Base-by-base conservation (phyloP, 345 rosid species). In the Ceriops tagal region DNA sequence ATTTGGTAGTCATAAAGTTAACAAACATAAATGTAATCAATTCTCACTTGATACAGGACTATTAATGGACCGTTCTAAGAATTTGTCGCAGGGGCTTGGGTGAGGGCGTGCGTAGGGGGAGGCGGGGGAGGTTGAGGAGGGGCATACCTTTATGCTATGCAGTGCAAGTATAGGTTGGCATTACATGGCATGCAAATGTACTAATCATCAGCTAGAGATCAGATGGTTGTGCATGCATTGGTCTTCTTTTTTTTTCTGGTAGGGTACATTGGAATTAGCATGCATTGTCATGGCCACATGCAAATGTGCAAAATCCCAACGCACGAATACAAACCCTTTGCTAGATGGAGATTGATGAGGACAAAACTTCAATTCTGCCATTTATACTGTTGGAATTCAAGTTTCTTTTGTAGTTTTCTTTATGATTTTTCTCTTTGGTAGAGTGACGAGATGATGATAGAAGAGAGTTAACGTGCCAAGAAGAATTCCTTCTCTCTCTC, bases 161-260 rank as follows among this genome's bases (percentile, higher is more conserved):
- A 77, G 58, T 62, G 69, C 51, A 77, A 64, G 75, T 27, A 72
- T 75, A 64, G 71, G 59, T 72, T 83, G 84, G 78, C 84, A 69
- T 78, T 81, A 72, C 73, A 79, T 72, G 78, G 83, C 87, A 77
- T 81, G 87, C 85, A 70, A 66, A 28, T 43, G 78, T 72, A 69
- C 73, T 39, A 68, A 77, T 71, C 87, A 79, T 52, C 16, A 5
- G 28, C 16, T 27, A 8, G 59, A 49, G 43, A 62, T 55, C 74
- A 65, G 74, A 61, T 56, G 61, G 65, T 28, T 70, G 58, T 53
- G 66, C 70, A 64, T 69, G 79, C 75, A 71, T 71, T 39, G 46
- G 46, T 39, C 46, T 39, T 39, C 46, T 39, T 39, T 5, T 10
- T 3, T 43, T 13, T 13, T 43, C 1, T 3, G 5, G 16, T 11